Evolutionary conservation across 768 basidiomycete species (phyloP).

Genomic region (Leccinum ochraceum): DNA sequence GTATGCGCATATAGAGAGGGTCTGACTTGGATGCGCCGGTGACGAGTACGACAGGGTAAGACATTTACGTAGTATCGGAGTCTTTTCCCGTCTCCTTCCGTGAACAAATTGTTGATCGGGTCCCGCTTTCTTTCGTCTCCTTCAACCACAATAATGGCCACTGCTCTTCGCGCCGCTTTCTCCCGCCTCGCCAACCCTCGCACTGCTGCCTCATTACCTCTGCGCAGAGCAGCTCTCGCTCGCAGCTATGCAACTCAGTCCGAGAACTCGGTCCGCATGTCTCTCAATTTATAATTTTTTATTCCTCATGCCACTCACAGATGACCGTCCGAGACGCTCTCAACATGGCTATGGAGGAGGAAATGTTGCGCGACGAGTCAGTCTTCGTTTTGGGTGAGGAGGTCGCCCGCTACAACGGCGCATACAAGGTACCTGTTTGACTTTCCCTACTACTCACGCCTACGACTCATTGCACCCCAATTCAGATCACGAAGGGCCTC

Average conservation of each 20-base stretch:
- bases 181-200: conserved; percentile 59
- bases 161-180: conserved; percentile 54
- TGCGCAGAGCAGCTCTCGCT: conserved; percentile 44
- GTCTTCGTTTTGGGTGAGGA: conserved; percentile 98
- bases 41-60: conserved; percentile 66
- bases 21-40: conserved; percentile 82
- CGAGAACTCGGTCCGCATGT: conserved; percentile 47
- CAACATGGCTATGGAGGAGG: conserved; percentile 98
- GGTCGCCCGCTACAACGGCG: conserved; percentile 97
- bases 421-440: conserved; percentile 73
- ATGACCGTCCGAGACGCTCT: conserved; percentile 99
- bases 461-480: conserved; percentile 12
- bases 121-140: conserved; percentile 11
- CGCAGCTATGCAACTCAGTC: conserved; percentile 68
- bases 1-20: background rate
- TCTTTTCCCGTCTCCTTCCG: conserved; percentile 28
- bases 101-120: conserved; percentile 11
- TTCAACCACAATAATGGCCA: conserved; percentile 54
- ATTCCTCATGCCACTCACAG: conserved; percentile 40
- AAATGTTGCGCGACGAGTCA: conserved; percentile 93
- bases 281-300: conserved; percentile 18
- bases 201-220: conserved; percentile 40
- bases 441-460: background rate
- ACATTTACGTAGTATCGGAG: conserved; percentile 14
- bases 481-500: conserved; percentile 94